A percentile compares a stretch with the other conserved stretches of the same genome.
phyloP scores from a whole-genome alignment of 192 early-diverging fungal species.

The Coemansia sp. region DNA sequence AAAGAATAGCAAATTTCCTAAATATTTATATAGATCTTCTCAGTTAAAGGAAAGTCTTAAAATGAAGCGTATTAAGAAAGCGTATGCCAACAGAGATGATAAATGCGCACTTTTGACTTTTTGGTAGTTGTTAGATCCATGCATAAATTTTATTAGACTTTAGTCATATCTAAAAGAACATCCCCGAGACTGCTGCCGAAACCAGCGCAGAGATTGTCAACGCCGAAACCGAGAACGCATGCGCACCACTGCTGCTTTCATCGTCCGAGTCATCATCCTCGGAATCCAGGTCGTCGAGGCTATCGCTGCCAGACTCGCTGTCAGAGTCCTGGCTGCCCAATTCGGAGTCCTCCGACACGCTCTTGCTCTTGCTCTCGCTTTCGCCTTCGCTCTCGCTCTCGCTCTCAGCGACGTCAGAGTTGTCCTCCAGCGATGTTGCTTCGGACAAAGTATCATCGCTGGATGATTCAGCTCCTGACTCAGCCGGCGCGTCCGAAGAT shows the following conservation, averaged over 20 bases:
- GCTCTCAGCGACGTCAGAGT: neutral
- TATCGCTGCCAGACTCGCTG: neutral
- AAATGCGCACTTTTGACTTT: too few relatives aligned
- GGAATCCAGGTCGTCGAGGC: conserved; percentile 4
- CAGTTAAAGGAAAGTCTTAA: too few relatives aligned
- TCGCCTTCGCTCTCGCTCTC: neutral
- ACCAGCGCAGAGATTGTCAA: conserved; percentile 1
- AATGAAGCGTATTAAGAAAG: too few relatives aligned
- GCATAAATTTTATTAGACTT: conserved; percentile 1
- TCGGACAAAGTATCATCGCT: neutral
- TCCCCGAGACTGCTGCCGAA: conserved; percentile 1
- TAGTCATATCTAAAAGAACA: conserved; percentile 1
- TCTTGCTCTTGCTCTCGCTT: too few relatives aligned
- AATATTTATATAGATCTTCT: neutral
- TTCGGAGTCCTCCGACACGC: neutral
- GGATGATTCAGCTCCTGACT: neutral
- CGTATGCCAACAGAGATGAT: too few relatives aligned
- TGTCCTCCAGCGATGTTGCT: neutral
- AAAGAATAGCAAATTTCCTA: neutral
- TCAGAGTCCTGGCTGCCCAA: conserved; percentile 1
- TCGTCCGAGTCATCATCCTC: conserved; percentile 3
- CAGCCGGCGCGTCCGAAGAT: neutral
- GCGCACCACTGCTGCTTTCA: neutral
- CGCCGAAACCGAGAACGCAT: neutral
- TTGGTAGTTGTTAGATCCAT: too few relatives aligned